A percentile compares a stretch with the other conserved stretches of the same genome.
Conservation (phyloP, 78 protist genomes). For the Dictyostelium firmibasis region DNA sequence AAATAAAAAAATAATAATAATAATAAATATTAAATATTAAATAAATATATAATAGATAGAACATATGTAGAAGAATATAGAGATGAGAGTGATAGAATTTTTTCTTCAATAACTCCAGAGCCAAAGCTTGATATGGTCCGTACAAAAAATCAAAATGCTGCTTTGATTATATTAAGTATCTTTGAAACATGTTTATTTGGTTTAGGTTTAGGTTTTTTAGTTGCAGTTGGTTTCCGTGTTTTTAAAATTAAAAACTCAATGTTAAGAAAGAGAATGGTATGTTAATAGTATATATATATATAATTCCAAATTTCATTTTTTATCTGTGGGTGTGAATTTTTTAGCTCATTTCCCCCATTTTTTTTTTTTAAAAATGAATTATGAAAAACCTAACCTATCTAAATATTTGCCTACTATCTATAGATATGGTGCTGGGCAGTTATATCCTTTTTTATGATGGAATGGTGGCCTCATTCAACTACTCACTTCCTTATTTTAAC, state of each 20-base stretch:
- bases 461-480: slow-evolving; percentile 78
- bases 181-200: slow-evolving; percentile 63
- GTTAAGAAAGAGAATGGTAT: slow-evolving; percentile 54
- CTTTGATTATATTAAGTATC: slow-evolving; percentile 11
- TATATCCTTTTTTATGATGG: neutral
- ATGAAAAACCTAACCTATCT: no score
- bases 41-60: neutral
- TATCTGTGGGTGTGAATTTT: no score
- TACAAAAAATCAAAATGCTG: neutral
- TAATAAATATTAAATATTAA: no score
- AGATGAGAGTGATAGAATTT: slow-evolving; percentile 10
- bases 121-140: neutral
- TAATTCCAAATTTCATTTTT: no score
- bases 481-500: slow-evolving; percentile 36
- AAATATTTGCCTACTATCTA: no score
- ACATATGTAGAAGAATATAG: slow-evolving; percentile 35
- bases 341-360: no score
- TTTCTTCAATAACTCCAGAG: neutral
- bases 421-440: slow-evolving; percentile 30
- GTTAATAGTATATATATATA: no score
- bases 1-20: neutral
- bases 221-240: slow-evolving; percentile 51
- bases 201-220: slow-evolving; percentile 35
- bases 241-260: slow-evolving; percentile 47
- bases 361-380: no score